phyloP scores from a whole-genome alignment of 192 early-diverging fungal genomes.

The Linnemannia zychae region DNA sequence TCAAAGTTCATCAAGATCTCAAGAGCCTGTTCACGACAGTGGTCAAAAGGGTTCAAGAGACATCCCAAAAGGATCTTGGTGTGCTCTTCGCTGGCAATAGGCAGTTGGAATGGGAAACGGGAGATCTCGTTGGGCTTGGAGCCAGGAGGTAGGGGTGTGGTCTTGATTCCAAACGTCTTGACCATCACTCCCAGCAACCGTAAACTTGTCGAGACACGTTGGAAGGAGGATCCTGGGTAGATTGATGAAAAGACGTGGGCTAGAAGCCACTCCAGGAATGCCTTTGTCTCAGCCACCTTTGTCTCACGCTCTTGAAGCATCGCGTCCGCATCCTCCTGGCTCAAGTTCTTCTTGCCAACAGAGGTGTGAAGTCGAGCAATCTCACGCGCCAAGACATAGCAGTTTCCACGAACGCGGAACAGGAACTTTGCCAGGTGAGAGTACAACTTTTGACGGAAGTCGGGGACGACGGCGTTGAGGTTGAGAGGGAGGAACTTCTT shows the following conservation, averaged over 20 bases:
- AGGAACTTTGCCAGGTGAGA: constrained; percentile 72
- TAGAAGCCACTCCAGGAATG: constrained; percentile 74
- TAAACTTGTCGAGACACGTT: constrained; percentile 73
- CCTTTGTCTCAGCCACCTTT: constrained; percentile 61
- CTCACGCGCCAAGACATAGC: constrained; percentile 57
- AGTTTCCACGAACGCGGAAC: constrained; percentile 68
- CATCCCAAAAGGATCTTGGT: constrained; percentile 71
- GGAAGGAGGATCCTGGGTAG: constrained; percentile 84
- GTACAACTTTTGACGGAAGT: constrained; percentile 85
- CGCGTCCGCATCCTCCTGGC: constrained; percentile 6
- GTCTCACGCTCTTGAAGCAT: constrained; percentile 35
- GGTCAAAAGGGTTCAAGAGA: constrained; percentile 79
- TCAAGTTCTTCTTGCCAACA: constrained; percentile 33
- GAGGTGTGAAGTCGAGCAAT: constrained; percentile 37
- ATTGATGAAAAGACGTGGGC: constrained; percentile 69
- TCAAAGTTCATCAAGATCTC: constrained; percentile 79
- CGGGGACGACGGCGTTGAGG: constrained; percentile 78
- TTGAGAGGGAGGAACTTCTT: constrained; percentile 79
- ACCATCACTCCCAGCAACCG: constrained; percentile 65
- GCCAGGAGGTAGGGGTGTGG: constrained; percentile 62
- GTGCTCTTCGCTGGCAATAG: constrained; percentile 59
- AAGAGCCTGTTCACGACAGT: constrained; percentile 81
- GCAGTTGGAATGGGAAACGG: constrained; percentile 68
- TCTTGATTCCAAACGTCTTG: constrained; percentile 66
- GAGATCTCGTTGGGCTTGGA: constrained; percentile 57